A percentile compares a stretch with the other conserved stretches of the same genome.
Evolutionary conservation across 305 asterid genomes (phyloP).

Genomic region (Fraxinus baroniana): DNA sequence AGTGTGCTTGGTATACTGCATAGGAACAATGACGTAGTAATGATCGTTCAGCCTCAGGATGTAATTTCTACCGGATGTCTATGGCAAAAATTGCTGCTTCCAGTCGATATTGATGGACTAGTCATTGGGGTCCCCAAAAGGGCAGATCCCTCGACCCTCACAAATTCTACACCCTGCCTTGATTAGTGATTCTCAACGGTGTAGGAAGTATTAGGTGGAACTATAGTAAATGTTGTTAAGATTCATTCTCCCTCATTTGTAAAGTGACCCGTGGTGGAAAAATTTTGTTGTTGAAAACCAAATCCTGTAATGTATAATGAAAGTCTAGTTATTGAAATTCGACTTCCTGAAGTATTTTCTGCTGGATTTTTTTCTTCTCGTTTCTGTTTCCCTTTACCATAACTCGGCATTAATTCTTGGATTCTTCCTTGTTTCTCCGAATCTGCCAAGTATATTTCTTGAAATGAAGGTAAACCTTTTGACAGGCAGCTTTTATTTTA

Average conservation of each 20-base stretch:
- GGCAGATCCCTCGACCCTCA: background rate
- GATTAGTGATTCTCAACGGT: background rate
- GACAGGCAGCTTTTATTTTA: too few relatives aligned
- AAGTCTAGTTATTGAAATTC: background rate
- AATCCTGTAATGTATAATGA: background rate
- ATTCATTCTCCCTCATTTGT: background rate
- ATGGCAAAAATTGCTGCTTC: conserved; percentile 41
- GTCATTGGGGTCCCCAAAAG: conserved; percentile 21
- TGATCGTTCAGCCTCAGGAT: conserved; percentile 38
- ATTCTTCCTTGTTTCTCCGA: background rate
- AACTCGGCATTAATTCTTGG: background rate
- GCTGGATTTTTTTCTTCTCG: background rate
- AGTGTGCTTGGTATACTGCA: conserved; percentile 38
- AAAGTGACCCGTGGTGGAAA: background rate
- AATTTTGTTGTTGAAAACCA: background rate
- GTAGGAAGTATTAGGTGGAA: background rate
- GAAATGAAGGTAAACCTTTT: background rate
- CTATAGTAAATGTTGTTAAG: background rate
- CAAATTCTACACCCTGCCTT: background rate
- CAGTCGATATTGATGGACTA: conserved; percentile 42
- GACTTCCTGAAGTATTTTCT: background rate
- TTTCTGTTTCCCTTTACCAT: background rate
- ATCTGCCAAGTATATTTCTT: background rate
- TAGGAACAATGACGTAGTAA: conserved; percentile 17
- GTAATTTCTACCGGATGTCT: conserved; percentile 36